Base-by-base conservation (phyloP, 768 basidiomycete species). In the Multifurca ochricompacta region DNA sequence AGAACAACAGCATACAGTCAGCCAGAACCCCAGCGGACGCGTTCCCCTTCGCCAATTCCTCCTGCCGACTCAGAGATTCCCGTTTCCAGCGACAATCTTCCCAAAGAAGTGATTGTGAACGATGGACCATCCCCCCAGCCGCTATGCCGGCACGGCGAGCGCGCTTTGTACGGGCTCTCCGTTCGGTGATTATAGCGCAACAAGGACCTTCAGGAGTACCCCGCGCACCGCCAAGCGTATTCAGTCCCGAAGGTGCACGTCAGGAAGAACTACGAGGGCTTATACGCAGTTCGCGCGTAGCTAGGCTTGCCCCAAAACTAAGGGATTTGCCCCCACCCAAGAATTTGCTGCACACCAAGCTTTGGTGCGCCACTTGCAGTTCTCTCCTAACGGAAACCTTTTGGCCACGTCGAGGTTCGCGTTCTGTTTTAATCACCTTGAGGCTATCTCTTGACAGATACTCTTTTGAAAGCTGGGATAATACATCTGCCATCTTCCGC, bases 361-460 rank as follows among this genome's bases (percentile, higher is more conserved):
- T 4, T 74, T 87, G 21, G 85, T 89, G 14, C 67, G 81, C 47
- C 83, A 87, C 65, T 65, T 89, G 63, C 82, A 87, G 65, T 89
- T 88, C 68, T 86, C 83, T 1, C 85, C 85, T 2, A 79, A 86
- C 66, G 86, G 87, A 11, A 81, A 75, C 61, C 85, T 77, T 61
- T 64, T 89, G 59, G 87, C 85, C 3, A 87, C 85, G 3, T 84
- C 84, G 25, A 83, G 83, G 78, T 82, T 60, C 40, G 49, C 48
- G 13, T 35, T n/a, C 50, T 4, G 19, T 41, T 42, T 30, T 11
- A 27, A 56, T 54, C 10, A 18, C 11, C 13, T 31, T 21, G 47
- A 42, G 27, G 18, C 1, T 5, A 14, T 37, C 50, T 42, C 49
- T n/a, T 54, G 19, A 56, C 50, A 19, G 18, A 9, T 7, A 32